Evolutionary conservation across 139 green algal species (phyloP).

Genomic region (Auxenochlorella pyrenoidosa): DNA sequence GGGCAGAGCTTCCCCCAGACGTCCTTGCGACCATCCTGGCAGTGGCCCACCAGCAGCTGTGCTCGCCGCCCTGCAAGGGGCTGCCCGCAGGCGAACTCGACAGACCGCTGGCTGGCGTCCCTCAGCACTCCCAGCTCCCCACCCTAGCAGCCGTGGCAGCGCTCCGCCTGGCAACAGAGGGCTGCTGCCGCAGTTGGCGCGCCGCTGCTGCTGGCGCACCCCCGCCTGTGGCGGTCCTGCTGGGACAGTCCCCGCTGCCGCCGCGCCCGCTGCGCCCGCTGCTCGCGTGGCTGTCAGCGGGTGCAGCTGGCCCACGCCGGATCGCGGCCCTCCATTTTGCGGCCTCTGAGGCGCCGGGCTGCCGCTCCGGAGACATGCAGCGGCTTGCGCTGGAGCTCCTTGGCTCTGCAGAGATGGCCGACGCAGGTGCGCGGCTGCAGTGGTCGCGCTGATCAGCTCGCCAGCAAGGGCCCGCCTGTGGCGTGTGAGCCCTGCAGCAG

Average conservation of each 20-base stretch:
- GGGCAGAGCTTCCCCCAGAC: not conserved
- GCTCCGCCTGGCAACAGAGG: not conserved
- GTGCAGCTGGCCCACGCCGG: not conserved
- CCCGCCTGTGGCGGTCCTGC: not conserved
- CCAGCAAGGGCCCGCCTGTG: too few relatives aligned
- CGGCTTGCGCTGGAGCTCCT: not conserved
- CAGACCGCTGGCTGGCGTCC: not conserved
- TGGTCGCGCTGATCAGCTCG: not conserved
- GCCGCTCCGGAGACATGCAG: not conserved
- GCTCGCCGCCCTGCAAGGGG: too few relatives aligned
- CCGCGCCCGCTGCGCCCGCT: not conserved
- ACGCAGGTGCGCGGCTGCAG: not conserved
- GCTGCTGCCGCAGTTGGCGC: slow-evolving; percentile 14
- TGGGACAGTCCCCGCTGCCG: not conserved
- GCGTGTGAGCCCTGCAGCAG: too few relatives aligned
- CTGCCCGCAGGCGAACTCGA: not conserved
- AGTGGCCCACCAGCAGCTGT: not conserved
- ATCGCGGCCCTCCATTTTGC: slow-evolving; percentile 1
- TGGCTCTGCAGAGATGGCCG: not conserved
- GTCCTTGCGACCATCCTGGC: not conserved
- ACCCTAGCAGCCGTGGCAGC: not conserved
- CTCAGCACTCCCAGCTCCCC: not conserved
- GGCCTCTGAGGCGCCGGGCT: not conserved
- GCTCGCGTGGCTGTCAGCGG: not conserved
- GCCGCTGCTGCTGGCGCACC: not conserved